These are phyloP conservation scores for Actinomortierella wolfii DNA, from an alignment of 371 early-diverging fungal genomes.

Conservation along the genomic window DNA sequence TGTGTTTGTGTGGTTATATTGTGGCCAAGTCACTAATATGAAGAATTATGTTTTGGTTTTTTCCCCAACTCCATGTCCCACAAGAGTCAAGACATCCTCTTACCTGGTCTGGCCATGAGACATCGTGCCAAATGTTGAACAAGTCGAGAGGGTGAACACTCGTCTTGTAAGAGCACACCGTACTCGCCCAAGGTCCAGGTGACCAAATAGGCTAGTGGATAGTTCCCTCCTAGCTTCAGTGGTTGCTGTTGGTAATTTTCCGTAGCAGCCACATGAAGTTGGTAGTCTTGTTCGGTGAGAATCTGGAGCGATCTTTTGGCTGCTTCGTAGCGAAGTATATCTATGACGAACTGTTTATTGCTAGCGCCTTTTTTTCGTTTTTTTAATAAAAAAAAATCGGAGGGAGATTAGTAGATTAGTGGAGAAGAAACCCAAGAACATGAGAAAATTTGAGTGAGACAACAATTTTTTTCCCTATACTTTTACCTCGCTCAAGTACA, in stretches of 20 bases:
- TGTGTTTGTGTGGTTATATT: no score
- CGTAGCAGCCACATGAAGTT: neutral
- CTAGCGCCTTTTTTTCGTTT: slow-evolving; percentile 20
- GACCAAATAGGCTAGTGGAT: slow-evolving; percentile 23
- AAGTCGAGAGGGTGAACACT: slow-evolving; percentile 5
- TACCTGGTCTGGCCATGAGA: slow-evolving; percentile 32
- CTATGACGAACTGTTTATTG: slow-evolving; percentile 22
- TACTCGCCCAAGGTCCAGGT: slow-evolving; percentile 36
- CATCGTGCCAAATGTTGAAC: slow-evolving; percentile 21
- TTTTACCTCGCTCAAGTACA: slow-evolving; percentile 30
- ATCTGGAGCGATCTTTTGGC: slow-evolving; percentile 18
- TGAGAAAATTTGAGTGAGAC: no score
- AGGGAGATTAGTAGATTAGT: neutral
- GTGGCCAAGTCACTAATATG: no score
- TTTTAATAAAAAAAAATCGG: neutral
- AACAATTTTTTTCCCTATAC: neutral
- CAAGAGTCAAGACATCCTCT: neutral
- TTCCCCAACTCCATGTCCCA: no score
- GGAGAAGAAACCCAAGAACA: no score
- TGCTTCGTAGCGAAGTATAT: slow-evolving; percentile 20
- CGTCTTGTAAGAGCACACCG: slow-evolving; percentile 10
- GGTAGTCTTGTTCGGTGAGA: slow-evolving; percentile 15
- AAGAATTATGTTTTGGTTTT: no score
- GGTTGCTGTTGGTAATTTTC: neutral
- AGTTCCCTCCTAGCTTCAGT: neutral